phyloP scores from a whole-genome alignment of 768 basidiomycete genomes.

The Hebeloma cylindrosporum region DNA sequence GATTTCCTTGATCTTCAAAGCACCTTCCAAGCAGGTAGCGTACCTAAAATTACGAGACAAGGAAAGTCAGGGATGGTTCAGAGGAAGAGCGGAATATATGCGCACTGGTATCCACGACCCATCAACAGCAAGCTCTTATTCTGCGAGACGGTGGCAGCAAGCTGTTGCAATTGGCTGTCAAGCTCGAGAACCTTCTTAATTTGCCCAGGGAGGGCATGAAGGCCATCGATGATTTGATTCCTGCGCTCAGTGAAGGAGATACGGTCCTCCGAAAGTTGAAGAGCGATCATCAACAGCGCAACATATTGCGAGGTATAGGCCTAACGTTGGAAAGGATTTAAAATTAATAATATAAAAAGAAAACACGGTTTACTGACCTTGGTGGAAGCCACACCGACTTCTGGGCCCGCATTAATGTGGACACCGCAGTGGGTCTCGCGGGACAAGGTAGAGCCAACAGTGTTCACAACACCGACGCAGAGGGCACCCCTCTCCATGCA shows the following conservation, averaged over 20 bases:
- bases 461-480: conserved; percentile 97
- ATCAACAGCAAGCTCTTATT: conserved; percentile 92
- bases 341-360: neutral
- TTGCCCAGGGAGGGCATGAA: conserved; percentile 86
- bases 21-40: conserved; percentile 97
- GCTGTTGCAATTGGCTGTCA: conserved; percentile 74
- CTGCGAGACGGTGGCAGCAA: conserved; percentile 77
- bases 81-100: conserved; percentile 12
- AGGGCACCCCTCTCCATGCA: conserved; percentile 96
- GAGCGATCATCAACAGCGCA: conserved; percentile 96
- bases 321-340: conserved; percentile 35
- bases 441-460: conserved; percentile 96
- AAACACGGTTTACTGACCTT: conserved; percentile 64
- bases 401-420: conserved; percentile 98
- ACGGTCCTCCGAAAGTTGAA: conserved; percentile 96
- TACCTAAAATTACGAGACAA: conserved; percentile 52
- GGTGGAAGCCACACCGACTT: conserved; percentile 98
- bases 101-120: conserved; percentile 96
- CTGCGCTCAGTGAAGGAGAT: conserved; percentile 90
- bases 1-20: conserved; percentile 99
- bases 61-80: conserved; percentile 1
- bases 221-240: conserved; percentile 89
- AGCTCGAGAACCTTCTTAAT: conserved; percentile 85
- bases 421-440: conserved; percentile 99
- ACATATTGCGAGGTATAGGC: conserved; percentile 99